phyloP scores from a whole-genome alignment of 192 early-diverging fungal genomes.

The Chytriomyces sp. region DNA sequence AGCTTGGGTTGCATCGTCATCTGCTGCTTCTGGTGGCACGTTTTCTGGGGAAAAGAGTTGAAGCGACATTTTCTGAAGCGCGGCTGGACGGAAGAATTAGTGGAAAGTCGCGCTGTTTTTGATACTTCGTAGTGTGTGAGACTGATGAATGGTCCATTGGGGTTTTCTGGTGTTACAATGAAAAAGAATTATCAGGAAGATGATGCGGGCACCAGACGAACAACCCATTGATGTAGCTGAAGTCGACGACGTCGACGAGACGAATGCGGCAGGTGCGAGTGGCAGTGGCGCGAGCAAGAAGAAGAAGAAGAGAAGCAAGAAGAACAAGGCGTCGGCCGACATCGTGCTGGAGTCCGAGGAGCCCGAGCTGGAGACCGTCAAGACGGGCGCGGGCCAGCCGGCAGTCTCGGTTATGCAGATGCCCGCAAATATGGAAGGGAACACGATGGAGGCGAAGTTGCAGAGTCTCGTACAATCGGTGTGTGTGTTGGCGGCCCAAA shows the following conservation, averaged over 20 bases:
- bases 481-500: not conserved
- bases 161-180: not conserved
- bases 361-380: not conserved
- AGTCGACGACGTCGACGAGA: not conserved
- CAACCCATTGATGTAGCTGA: slow-evolving; percentile 11
- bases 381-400: not conserved
- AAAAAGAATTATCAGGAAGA: not conserved
- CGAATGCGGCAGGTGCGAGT: not conserved
- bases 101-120: too few species aligned
- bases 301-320: slow-evolving; percentile 20
- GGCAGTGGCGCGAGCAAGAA: not conserved
- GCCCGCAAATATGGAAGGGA: not conserved
- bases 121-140: too few species aligned
- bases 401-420: not conserved
- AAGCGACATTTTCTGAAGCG: too few species aligned
- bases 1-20: too few species aligned
- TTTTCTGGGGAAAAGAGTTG: too few species aligned
- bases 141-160: not conserved
- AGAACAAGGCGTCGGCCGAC: not conserved
- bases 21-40: too few species aligned
- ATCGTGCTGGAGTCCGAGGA: not conserved
- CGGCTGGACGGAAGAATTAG: too few species aligned
- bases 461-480: not conserved
- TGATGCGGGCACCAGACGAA: slow-evolving; percentile 23
- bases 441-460: not conserved